A percentile compares a stretch with the other conserved stretches of the same genome.
Conservation (phyloP, 2,329 filamentous ascomycete species). For the Byssothecium circinans region DNA sequence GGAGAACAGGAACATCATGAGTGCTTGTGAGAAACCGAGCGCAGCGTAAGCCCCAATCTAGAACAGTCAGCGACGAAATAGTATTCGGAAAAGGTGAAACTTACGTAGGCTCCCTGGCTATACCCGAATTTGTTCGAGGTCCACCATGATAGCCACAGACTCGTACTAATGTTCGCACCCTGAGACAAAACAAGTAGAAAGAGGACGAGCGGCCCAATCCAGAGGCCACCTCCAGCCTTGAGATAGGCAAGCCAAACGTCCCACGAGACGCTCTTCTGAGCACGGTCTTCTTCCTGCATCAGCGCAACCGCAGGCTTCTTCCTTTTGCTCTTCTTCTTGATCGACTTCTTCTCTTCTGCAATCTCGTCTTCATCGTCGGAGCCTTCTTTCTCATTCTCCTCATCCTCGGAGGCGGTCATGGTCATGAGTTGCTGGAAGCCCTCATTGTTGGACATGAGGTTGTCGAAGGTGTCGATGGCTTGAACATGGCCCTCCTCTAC, state of each 20-base stretch:
- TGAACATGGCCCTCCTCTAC: conserved; percentile 85
- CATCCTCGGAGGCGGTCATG: conserved; percentile 69
- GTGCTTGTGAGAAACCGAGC: conserved; percentile 69
- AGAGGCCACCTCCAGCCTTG: conserved; percentile 69
- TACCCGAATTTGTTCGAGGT: conserved; percentile 75
- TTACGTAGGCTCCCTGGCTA: conserved; percentile 70
- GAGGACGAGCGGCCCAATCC: conserved; percentile 67
- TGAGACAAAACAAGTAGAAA: conserved; percentile 71
- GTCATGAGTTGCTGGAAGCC: conserved; percentile 82
- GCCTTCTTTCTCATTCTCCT: conserved; percentile 50
- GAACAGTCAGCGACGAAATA: conserved; percentile 25
- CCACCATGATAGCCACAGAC: conserved; percentile 94
- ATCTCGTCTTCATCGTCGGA: conserved; percentile 55
- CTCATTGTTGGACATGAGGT: conserved; percentile 77
- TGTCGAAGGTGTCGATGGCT: conserved; percentile 85
- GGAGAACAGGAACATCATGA: conserved; percentile 80
- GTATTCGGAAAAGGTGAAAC: conserved; percentile 29
- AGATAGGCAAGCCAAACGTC: conserved; percentile 78
- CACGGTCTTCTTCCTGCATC: conserved; percentile 75
- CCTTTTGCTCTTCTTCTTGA: conserved; percentile 56
- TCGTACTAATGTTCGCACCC: conserved; percentile 82
- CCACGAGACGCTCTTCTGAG: conserved; percentile 77
- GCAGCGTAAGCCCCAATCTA: conserved; percentile 68
- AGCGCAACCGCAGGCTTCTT: conserved; percentile 53
- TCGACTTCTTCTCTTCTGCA: conserved; percentile 60